Evolutionary conservation across 257 asterid species (phyloP).

Genomic region (Echites panduratus): DNA sequence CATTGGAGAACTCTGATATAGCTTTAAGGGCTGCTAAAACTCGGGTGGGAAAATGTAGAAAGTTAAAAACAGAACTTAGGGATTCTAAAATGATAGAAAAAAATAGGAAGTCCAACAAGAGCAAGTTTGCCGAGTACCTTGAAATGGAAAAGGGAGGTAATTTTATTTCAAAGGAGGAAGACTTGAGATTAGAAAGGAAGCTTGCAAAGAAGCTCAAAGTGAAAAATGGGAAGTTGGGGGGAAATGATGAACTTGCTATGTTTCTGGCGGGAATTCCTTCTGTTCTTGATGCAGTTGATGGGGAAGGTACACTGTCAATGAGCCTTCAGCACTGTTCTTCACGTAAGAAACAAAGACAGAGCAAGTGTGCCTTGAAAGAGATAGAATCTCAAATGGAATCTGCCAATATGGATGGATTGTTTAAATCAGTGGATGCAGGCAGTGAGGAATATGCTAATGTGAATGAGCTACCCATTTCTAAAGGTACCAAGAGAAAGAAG

Average conservation of each 20-base stretch:
- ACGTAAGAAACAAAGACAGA: constrained; percentile 19
- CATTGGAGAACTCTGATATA: constrained; percentile 11
- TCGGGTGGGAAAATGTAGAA: constrained; percentile 18
- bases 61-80: constrained; percentile 27
- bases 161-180: constrained; percentile 38
- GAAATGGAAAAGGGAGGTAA: constrained; percentile 48
- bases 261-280: constrained; percentile 64
- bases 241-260: constrained; percentile 49
- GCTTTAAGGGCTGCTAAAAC: constrained; percentile 32
- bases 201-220: constrained; percentile 79
- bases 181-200: constrained; percentile 56
- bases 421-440: constrained; percentile 26
- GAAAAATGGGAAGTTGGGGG: constrained; percentile 53
- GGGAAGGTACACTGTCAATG: constrained; percentile 14
- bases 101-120: constrained; percentile 23
- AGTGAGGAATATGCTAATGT: constrained; percentile 30
- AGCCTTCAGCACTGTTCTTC: constrained; percentile 14
- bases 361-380: constrained; percentile 26
- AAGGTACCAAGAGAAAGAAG: constrained; percentile 28
- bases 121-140: constrained; percentile 48
- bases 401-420: constrained; percentile 25
- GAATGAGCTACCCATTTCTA: constrained; percentile 19
- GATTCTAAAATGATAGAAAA: constrained; percentile 15
- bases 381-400: constrained; percentile 20
- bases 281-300: constrained; percentile 29